These are phyloP conservation scores for Pulveroboletus frians DNA, from an alignment of 768 basidiomycete species.

Conservation along the genomic window DNA sequence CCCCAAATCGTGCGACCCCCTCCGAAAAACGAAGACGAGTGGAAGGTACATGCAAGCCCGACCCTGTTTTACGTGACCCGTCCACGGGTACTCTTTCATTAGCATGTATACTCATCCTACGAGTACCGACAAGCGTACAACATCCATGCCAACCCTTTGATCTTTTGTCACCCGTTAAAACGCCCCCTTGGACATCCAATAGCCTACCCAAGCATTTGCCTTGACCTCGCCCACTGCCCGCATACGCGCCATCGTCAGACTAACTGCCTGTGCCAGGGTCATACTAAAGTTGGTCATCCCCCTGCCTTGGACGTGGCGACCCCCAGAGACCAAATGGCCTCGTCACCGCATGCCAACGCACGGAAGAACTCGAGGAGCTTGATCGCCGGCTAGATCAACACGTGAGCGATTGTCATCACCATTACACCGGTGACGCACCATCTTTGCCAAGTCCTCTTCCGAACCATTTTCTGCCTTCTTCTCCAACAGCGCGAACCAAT, in stretches of 20 bases:
- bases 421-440: too few relatives aligned
- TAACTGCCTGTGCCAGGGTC: slow-evolving; percentile 6
- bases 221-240: slow-evolving; percentile 20
- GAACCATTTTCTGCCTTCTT: slow-evolving; percentile 13
- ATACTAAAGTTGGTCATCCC: slow-evolving; percentile 23
- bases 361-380: slow-evolving; percentile 34
- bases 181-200: slow-evolving; percentile 21
- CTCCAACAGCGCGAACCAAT: slow-evolving; percentile 33
- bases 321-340: background rate
- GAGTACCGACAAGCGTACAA: too few relatives aligned
- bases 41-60: too few relatives aligned
- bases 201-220: slow-evolving; percentile 22
- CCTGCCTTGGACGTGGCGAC: slow-evolving; percentile 3
- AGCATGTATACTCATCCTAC: too few relatives aligned
- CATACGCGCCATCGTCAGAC: slow-evolving; percentile 25
- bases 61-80: too few relatives aligned
- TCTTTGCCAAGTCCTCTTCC: slow-evolving; percentile 25
- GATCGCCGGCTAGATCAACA: slow-evolving; percentile 28
- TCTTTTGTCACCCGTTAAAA: too few relatives aligned
- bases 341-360: slow-evolving; percentile 16
- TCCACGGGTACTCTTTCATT: too few relatives aligned
- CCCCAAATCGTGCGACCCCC: too few relatives aligned
- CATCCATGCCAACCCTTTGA: too few relatives aligned
- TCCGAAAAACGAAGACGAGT: too few relatives aligned
- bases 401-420: background rate